Conservation (phyloP, 441 rosid genomes). For the Isatis lusitanica region DNA sequence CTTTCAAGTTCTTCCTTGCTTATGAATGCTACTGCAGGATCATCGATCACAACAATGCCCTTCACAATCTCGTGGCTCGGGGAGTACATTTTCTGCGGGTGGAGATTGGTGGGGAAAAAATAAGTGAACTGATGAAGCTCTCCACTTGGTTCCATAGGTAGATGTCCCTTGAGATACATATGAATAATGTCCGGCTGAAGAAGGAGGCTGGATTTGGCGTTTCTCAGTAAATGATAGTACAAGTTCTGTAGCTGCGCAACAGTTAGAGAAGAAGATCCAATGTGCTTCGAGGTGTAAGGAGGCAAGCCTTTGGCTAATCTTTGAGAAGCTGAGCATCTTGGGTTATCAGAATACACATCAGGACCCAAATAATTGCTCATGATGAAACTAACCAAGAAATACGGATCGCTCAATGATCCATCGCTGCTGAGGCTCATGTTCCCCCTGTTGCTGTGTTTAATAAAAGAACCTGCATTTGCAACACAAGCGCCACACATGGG, state of each 20-base stretch:
- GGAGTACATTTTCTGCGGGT: constrained; percentile 51
- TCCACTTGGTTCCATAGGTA: constrained; percentile 36
- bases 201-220: constrained; percentile 44
- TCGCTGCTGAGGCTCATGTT: constrained; percentile 25
- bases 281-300: constrained; percentile 52
- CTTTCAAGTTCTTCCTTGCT: constrained; percentile 43
- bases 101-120: constrained; percentile 49
- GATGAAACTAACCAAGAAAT: constrained; percentile 58
- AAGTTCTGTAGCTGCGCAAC: constrained; percentile 50
- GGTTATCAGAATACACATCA: constrained; percentile 61
- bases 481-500: constrained; percentile 12
- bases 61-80: constrained; percentile 43
- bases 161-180: constrained; percentile 48
- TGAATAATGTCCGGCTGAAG: constrained; percentile 39
- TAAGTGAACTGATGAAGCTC: constrained; percentile 42
- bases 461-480: constrained; percentile 20
- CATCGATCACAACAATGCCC: constrained; percentile 61
- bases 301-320: constrained; percentile 48
- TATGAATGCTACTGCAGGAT: constrained; percentile 42
- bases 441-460: too few species aligned
- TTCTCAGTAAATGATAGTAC: constrained; percentile 49
- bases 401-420: constrained; percentile 38
- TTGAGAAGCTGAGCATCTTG: constrained; percentile 55
- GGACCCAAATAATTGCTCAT: constrained; percentile 67
- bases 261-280: constrained; percentile 52